phyloP scores from a whole-genome alignment of 179 eudicot genomes.

The Carnegiea gigantea region DNA sequence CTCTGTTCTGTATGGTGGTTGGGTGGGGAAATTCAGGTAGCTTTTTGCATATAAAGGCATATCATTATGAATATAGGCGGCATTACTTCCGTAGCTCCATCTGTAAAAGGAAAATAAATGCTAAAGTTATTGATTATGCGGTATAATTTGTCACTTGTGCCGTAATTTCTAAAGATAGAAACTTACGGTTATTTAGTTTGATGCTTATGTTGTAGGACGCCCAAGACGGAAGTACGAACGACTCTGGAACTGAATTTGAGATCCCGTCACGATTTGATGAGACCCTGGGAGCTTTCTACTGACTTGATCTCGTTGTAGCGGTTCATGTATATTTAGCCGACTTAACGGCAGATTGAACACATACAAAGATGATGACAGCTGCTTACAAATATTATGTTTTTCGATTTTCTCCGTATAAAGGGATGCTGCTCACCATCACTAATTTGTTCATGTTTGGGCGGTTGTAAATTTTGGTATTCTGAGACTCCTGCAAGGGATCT shows the following conservation, averaged over 20 bases:
- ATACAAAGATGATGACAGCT: conserved; percentile 8
- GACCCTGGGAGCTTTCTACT: conserved; percentile 26
- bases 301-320: background rate
- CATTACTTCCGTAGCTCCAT: background rate
- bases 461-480: background rate
- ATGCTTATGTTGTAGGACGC: conserved; percentile 28
- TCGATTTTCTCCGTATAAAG: background rate
- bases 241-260: conserved; percentile 32
- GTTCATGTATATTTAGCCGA: conserved; percentile 13
- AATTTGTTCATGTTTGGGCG: background rate
- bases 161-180: too few species aligned
- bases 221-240: conserved; percentile 27
- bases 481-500: background rate
- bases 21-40: background rate
- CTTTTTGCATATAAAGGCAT: background rate
- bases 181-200: background rate
- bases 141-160: background rate
- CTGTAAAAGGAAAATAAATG: background rate
- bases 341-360: conserved; percentile 10
- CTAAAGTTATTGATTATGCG: background rate
- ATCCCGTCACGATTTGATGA: conserved; percentile 30
- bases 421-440: background rate
- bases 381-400: conserved; percentile 11
- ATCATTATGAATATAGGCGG: background rate
- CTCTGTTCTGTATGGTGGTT: background rate